Percentiles rank a stretch among this genome's conserved stretches.
Evolutionary conservation across 257 asterid species (phyloP).

Genomic region (Nicotiana obtusifolia): DNA sequence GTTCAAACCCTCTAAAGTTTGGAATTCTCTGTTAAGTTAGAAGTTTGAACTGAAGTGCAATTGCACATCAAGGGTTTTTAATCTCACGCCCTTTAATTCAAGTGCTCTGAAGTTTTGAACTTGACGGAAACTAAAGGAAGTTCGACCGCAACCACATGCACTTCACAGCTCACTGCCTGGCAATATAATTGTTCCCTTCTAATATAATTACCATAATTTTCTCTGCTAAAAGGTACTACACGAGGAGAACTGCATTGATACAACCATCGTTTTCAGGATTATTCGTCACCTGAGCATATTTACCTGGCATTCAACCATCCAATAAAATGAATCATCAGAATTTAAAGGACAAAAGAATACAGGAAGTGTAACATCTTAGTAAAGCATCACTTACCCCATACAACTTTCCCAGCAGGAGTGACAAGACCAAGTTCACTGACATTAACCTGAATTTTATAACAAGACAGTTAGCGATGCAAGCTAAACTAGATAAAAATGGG

Average conservation of each 20-base stretch:
- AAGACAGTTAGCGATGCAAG: background rate
- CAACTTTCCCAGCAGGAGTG: constrained; percentile 97
- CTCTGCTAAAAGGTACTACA: constrained; percentile 25
- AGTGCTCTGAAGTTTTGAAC: too few species aligned
- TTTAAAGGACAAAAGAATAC: background rate
- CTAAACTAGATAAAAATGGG: background rate
- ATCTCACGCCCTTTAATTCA: too few species aligned
- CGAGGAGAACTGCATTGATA: constrained; percentile 84
- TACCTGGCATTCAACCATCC: constrained; percentile 50
- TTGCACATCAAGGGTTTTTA: too few species aligned
- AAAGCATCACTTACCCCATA: constrained; percentile 62
- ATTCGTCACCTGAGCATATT: constrained; percentile 91
- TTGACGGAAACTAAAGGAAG: too few species aligned
- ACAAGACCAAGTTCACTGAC: constrained; percentile 94
- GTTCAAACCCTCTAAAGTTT: too few species aligned
- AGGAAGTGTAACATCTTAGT: background rate
- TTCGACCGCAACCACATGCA: too few species aligned
- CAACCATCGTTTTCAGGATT: constrained; percentile 98
- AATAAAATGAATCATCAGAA: background rate
- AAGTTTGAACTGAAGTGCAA: too few species aligned
- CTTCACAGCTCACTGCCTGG: background rate
- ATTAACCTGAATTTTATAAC: constrained; percentile 54
- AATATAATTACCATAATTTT: too few species aligned
- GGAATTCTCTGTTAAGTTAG: too few species aligned
- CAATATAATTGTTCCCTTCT: too few species aligned